These are phyloP conservation scores for Boletus eberwhitei DNA, from an alignment of 768 basidiomycete genomes.

Conservation along the genomic window DNA sequence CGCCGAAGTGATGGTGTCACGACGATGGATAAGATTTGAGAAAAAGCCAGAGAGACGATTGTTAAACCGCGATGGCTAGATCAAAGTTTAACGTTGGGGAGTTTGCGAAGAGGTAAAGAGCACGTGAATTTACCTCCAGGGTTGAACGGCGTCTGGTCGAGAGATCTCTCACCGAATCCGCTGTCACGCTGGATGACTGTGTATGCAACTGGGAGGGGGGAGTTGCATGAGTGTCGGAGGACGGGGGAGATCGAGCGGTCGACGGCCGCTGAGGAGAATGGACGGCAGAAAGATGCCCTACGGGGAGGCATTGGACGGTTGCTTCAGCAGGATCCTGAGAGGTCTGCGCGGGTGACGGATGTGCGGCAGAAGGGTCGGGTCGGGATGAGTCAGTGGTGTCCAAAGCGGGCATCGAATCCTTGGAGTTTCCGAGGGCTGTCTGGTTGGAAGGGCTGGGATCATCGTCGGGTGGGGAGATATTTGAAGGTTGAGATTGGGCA, in stretches of 20 bases:
- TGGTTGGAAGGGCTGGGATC: background rate
- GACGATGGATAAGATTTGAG: slow-evolving; percentile 70
- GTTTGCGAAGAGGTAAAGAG: slow-evolving; percentile 1
- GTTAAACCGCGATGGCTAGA: slow-evolving; percentile 52
- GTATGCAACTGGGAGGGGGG: slow-evolving; percentile 1
- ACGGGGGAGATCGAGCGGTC: slow-evolving; percentile 30
- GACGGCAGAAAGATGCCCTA: slow-evolving; percentile 46
- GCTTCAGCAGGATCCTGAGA: slow-evolving; percentile 42
- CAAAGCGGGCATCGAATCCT: background rate
- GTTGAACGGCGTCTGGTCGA: slow-evolving; percentile 48
- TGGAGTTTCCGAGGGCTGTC: background rate
- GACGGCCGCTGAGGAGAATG: slow-evolving; percentile 33
- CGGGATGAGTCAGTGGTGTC: slow-evolving; percentile 20
- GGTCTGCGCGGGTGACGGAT: slow-evolving; percentile 14
- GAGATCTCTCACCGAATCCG: slow-evolving; percentile 34
- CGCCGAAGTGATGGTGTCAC: slow-evolving; percentile 42
- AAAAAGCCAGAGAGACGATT: slow-evolving; percentile 86
- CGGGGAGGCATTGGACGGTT: slow-evolving; percentile 56
- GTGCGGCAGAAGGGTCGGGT: slow-evolving; percentile 28
- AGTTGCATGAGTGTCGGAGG: background rate
- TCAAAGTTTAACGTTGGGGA: slow-evolving; percentile 5
- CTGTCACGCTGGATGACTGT: slow-evolving; percentile 15
- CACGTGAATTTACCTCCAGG: slow-evolving; percentile 48
- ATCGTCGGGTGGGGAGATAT: background rate
- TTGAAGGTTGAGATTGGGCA: too few species aligned